Conservation (phyloP, 768 basidiomycete genomes). For the Boletales sp. region DNA sequence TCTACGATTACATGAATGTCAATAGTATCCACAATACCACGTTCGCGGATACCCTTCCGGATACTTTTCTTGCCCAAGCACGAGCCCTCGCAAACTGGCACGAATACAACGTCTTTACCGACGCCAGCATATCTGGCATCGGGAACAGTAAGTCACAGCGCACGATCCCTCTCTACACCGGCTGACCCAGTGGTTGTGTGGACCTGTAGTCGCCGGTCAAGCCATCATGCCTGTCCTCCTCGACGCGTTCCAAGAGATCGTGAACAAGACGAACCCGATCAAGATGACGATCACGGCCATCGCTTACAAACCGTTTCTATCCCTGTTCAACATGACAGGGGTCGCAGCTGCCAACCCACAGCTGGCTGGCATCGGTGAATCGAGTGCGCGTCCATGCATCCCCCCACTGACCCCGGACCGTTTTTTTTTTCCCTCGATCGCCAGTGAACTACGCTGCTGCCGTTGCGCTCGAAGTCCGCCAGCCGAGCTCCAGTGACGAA, state of each 20-base stretch:
- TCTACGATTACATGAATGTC: conserved; percentile 74
- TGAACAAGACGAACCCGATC: conserved; percentile 45
- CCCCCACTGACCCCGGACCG: background rate
- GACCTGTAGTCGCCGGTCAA: conserved; percentile 55
- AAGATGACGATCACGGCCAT: conserved; percentile 58
- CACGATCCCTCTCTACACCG: background rate
- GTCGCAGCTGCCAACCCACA: conserved; percentile 46
- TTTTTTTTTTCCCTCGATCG: too few species aligned
- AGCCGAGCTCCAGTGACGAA: conserved; percentile 40
- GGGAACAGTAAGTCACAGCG: conserved; percentile 50
- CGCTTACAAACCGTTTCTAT: conserved; percentile 76
- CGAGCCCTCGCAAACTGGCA: conserved; percentile 68
- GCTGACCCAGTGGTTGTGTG: too few species aligned
- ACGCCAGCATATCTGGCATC: conserved; percentile 48
- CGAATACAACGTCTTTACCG: conserved; percentile 66
- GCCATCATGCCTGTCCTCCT: conserved; percentile 62
- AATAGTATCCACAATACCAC: conserved; percentile 60
- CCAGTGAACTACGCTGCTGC: conserved; percentile 62
- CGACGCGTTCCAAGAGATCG: conserved; percentile 48
- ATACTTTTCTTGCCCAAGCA: conserved; percentile 49
- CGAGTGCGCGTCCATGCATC: background rate
- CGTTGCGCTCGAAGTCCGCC: conserved; percentile 57
- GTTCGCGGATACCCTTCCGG: conserved; percentile 46
- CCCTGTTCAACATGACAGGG: conserved; percentile 74
- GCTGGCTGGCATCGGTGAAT: conserved; percentile 56